A percentile compares a stretch with the other conserved stretches of the same genome.
Evolutionary conservation across 352 stramenopile genomes (phyloP).

Genomic region (Globisporangium acanthophoron): DNA sequence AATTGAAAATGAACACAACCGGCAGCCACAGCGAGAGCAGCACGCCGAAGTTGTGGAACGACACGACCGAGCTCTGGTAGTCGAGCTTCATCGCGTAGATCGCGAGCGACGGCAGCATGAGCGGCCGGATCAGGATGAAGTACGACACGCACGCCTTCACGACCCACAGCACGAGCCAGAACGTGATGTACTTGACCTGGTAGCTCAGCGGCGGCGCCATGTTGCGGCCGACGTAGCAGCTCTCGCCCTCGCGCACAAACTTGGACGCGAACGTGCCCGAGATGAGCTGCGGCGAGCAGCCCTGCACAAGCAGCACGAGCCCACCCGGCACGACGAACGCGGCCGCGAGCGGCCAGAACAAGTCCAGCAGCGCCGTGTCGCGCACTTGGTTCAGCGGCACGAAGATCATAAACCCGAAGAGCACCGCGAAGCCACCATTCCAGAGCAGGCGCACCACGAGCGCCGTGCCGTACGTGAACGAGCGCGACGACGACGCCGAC

Average conservation of each 20-base stretch:
- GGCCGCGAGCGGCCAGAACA: constrained; percentile 20
- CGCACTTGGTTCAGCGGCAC: constrained; percentile 24
- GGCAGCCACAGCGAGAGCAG: constrained; percentile 56
- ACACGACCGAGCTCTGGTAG: constrained; percentile 54
- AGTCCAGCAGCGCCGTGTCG: constrained; percentile 41
- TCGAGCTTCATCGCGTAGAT: constrained; percentile 65
- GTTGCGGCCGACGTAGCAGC: constrained; percentile 60
- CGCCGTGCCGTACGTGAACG: constrained; percentile 52
- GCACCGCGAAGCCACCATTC: constrained; percentile 48
- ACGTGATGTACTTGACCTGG: constrained; percentile 63
- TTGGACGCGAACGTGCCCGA: constrained; percentile 53
- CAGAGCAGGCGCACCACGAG: constrained; percentile 60
- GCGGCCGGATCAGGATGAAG: constrained; percentile 56
- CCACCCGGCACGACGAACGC: constrained; percentile 40
- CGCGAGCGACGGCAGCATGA: constrained; percentile 61
- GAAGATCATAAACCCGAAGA: constrained; percentile 67
- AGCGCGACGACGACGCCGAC: constrained; percentile 38
- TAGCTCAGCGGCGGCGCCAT: constrained; percentile 56
- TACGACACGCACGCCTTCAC: constrained; percentile 65
- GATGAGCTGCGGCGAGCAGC: constrained; percentile 38
- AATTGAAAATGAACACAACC: constrained; percentile 73
- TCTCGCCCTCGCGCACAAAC: constrained; percentile 64
- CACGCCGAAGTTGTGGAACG: constrained; percentile 69
- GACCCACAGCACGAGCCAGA: constrained; percentile 53
- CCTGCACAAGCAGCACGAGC: constrained; percentile 36